Conservation (phyloP, 148 eudicot genomes). For the Camellia granthamiana region DNA sequence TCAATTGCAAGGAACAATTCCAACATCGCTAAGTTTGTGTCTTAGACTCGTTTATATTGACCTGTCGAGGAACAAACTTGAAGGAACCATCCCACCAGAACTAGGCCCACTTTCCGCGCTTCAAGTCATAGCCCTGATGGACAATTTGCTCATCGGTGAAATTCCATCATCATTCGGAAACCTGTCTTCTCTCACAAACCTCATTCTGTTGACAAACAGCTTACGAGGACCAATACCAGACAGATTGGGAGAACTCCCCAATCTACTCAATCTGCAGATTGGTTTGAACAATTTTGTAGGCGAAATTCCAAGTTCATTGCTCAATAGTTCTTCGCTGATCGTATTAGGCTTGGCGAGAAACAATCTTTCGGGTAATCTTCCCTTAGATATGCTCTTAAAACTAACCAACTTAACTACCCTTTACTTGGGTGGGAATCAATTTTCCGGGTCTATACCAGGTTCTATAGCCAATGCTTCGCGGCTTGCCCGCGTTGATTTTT, state of each 20-base stretch:
- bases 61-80: slow-evolving; percentile 17
- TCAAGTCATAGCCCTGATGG: background rate
- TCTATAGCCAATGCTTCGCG: slow-evolving; percentile 25
- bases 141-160: slow-evolving; percentile 20
- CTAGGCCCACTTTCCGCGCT: slow-evolving; percentile 25
- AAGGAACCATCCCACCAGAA: slow-evolving; percentile 23
- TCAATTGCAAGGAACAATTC: slow-evolving; percentile 23
- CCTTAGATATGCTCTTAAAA: slow-evolving; percentile 23
- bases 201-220: slow-evolving; percentile 12
- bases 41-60: slow-evolving; percentile 9
- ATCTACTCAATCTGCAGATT: slow-evolving; percentile 12
- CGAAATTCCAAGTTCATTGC: slow-evolving; percentile 18
- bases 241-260: slow-evolving; percentile 15
- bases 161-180: slow-evolving; percentile 28
- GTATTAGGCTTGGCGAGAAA: slow-evolving; percentile 11
- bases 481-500: slow-evolving; percentile 23
- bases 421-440: slow-evolving; percentile 19
- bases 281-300: slow-evolving; percentile 19
- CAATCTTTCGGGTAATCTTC: slow-evolving; percentile 21
- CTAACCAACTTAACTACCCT: slow-evolving; percentile 3
- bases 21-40: slow-evolving; percentile 18
- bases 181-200: slow-evolving; percentile 19
- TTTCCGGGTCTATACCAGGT: slow-evolving; percentile 15
- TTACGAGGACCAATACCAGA: slow-evolving; percentile 23
- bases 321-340: slow-evolving; percentile 18